Evolutionary conservation across 768 basidiomycete species (phyloP).

Genomic region (Termitomyces sp.): DNA sequence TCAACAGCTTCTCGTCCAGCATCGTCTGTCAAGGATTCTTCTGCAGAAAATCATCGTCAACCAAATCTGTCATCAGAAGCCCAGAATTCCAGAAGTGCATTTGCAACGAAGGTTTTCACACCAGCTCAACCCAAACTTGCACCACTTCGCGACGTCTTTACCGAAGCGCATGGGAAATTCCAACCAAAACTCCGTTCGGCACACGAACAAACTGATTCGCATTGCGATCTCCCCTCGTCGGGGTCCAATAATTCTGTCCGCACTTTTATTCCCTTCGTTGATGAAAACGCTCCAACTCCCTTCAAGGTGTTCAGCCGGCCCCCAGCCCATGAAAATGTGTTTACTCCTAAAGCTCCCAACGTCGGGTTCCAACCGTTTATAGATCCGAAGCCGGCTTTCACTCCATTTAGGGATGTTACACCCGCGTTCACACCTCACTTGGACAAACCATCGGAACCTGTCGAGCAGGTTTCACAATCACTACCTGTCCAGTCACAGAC

Average conservation of each 20-base stretch:
- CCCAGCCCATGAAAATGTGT: constrained; percentile 45
- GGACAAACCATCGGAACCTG: constrained; percentile 15
- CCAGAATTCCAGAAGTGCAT: constrained; percentile 38
- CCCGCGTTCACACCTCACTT: constrained; percentile 33
- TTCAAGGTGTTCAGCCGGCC: constrained; percentile 74
- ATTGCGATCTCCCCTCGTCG: constrained; percentile 25
- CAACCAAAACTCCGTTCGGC: constrained; percentile 29
- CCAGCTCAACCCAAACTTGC: constrained; percentile 44
- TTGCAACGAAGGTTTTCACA: constrained; percentile 58
- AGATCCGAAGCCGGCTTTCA: constrained; percentile 30
- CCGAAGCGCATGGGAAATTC: constrained; percentile 39
- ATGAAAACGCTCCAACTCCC: constrained; percentile 41
- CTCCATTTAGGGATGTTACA: constrained; percentile 34
- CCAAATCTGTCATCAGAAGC: constrained; percentile 23
- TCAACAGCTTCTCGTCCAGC: constrained; percentile 34
- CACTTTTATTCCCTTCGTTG: constrained; percentile 35
- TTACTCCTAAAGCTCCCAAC: constrained; percentile 41
- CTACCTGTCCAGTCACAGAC: constrained; percentile 14
- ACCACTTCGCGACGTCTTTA: constrained; percentile 39
- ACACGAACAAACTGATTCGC: constrained; percentile 41
- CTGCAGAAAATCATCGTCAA: constrained; percentile 15
- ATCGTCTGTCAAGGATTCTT: constrained; percentile 45
- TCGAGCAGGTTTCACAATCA: not conserved
- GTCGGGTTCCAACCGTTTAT: constrained; percentile 35
- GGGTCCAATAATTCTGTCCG: constrained; percentile 17